Percentiles rank a stretch among this genome's conserved stretches.
Evolutionary conservation across 2,329 filamentous ascomycete genomes (phyloP).

Genomic region (Aspergillus sp.): DNA sequence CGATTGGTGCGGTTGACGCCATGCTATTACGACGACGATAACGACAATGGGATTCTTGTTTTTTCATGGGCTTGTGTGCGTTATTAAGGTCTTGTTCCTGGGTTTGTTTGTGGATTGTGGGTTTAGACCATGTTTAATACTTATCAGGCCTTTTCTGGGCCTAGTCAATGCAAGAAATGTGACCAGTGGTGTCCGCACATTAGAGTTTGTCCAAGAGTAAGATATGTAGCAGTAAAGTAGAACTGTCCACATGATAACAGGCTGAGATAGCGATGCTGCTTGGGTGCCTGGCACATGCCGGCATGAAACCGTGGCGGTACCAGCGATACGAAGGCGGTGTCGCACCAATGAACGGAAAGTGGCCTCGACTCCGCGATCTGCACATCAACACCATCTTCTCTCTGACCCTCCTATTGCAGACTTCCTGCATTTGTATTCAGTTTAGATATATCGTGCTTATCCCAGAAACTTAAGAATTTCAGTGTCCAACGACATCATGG

Average conservation of each 20-base stretch:
- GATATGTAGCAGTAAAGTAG: not conserved
- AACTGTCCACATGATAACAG: not conserved
- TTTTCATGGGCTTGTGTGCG: slow-evolving; percentile 1
- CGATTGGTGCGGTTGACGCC: not conserved
- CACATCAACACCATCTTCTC: not conserved
- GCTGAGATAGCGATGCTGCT: not conserved
- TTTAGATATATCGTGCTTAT: not conserved
- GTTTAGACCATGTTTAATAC: slow-evolving; percentile 2
- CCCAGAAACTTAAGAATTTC: not conserved
- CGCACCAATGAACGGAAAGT: slow-evolving; percentile 7
- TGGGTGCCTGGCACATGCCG: not conserved
- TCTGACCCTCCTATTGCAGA: slow-evolving; percentile 2
- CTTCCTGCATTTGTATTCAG: slow-evolving; percentile 3
- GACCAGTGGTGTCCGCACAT: not conserved
- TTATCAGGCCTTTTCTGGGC: not conserved
- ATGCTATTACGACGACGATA: not conserved
- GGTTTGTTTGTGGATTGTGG: slow-evolving; percentile 7
- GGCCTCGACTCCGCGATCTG: slow-evolving; percentile 15
- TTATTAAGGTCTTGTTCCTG: slow-evolving; percentile 7
- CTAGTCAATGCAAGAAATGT: not conserved
- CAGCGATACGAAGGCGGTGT: slow-evolving; percentile 11
- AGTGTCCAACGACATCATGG: slow-evolving; percentile 52
- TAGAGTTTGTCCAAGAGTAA: not conserved
- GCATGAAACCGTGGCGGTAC: slow-evolving; percentile 14
- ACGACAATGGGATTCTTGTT: slow-evolving; percentile 7